Evolutionary conservation across 1,284 basidiomycete species (phyloP), one percentile per base, ranked within the genome.

Genomic region (Gomphus sp.): DNA sequence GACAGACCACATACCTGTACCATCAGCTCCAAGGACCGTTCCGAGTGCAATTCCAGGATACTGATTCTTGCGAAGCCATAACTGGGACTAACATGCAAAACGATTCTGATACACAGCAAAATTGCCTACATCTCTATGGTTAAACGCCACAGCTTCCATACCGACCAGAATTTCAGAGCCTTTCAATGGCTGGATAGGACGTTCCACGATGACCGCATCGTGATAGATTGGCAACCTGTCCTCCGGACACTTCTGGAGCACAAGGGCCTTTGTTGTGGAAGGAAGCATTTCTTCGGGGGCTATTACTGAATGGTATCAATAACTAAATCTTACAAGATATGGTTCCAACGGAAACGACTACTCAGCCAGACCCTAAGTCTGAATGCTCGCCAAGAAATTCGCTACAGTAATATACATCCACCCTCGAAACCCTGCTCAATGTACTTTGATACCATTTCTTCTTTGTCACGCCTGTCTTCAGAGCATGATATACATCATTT

Each of bases 71-170:
- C 87, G 79, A 47, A 86, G 81, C 90, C 89, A 93, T 4, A 88
- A 72, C 87, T 89, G 62, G 59, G 52, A 55, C 31, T 59, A 55
- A 28, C 12, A 47, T 53, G 52, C 36, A 39, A 16, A 53, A 18
- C 31, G 18, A 43, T 34, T 28, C 18, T 28, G 52, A 12, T 53
- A 22, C n/a, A 53, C n/a, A 53, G n/a, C 41, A 31, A n/a, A 36
- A 59, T 2, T 22, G 71, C 80, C 60, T 64, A 91, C 89, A 68
- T 92, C 91, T 66, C 86, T 75, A 63, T 85, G 87, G 68, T 93
- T 93, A 74, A 89, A 89, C n/a, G 80, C 82, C 0, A 79, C 86
- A 9, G 89, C 88, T 16, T 72, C 72, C 50, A 89, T 79, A 67
- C 78, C 80, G 16, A 91, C 83, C 3, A 90, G 73, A 1, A 91